A percentile compares a stretch with the other conserved stretches of the same genome.
phyloP scores from a whole-genome alignment of 2,329 filamentous ascomycete species.

The Nemania sp. region DNA sequence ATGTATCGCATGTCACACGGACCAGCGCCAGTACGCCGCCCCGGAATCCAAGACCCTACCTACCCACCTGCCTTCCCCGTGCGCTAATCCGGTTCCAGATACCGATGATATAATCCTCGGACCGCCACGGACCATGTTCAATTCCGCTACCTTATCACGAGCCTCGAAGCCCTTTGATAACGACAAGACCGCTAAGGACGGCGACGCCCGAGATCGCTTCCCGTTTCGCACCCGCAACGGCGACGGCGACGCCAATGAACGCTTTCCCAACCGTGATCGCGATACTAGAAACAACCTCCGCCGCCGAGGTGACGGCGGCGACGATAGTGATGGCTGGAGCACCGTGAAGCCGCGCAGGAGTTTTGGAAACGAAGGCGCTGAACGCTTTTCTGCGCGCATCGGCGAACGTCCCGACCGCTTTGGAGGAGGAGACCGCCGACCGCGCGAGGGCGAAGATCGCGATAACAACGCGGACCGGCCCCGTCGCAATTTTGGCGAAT shows the following conservation, averaged over 20 bases:
- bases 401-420: conserved; percentile 54
- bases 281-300: conserved; percentile 55
- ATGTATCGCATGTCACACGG: conserved; percentile 58
- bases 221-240: conserved; percentile 59
- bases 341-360: conserved; percentile 75
- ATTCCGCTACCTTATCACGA: conserved; percentile 68
- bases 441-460: conserved; percentile 49
- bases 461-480: conserved; percentile 59
- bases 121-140: conserved; percentile 81
- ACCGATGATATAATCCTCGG: conserved; percentile 84
- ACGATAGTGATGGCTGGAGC: conserved; percentile 75
- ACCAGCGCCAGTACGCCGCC: conserved; percentile 59
- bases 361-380: conserved; percentile 72
- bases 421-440: conserved; percentile 46
- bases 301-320: conserved; percentile 57
- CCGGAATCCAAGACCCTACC: not conserved
- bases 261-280: conserved; percentile 45
- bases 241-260: conserved; percentile 50
- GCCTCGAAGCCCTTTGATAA: conserved; percentile 53
- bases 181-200: conserved; percentile 58
- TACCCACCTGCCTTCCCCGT: conserved; percentile 13
- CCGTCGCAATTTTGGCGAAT: conserved; percentile 55
- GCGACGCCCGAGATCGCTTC: conserved; percentile 62
- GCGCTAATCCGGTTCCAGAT: conserved; percentile 51
- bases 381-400: conserved; percentile 71